Percentiles rank a stretch among this genome's conserved stretches.
Evolutionary conservation across 225 moss, liverwort and hornwort species (phyloP).

Genomic region (Takakia lepidozioides): DNA sequence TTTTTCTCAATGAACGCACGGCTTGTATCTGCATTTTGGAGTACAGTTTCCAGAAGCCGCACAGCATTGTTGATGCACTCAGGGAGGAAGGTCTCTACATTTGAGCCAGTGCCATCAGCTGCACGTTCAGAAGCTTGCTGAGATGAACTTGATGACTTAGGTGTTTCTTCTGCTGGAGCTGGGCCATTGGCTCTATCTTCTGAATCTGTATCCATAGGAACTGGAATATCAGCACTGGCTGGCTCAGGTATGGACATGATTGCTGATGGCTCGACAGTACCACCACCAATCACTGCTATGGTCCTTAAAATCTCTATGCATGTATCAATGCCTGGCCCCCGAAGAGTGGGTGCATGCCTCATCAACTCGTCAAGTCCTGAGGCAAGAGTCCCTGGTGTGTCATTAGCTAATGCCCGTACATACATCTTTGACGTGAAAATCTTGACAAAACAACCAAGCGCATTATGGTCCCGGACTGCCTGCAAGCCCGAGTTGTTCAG

Average conservation of each 20-base stretch:
- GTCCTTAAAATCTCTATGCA: constrained; percentile 94
- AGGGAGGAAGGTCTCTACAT: constrained; percentile 63
- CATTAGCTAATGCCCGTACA: constrained; percentile 85
- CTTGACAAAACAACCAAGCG: constrained; percentile 88
- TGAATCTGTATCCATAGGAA: constrained; percentile 94
- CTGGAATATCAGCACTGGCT: constrained; percentile 51
- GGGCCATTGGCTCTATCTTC: constrained; percentile 43
- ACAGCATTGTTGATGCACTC: constrained; percentile 96
- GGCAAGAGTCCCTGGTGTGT: constrained; percentile 95
- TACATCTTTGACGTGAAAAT: constrained; percentile 91
- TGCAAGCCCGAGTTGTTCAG: constrained; percentile 81
- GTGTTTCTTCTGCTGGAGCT: constrained; percentile 19
- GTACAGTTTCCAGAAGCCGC: constrained; percentile 79
- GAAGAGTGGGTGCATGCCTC: constrained; percentile 86
- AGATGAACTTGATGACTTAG: constrained; percentile 36
- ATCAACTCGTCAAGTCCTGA: constrained; percentile 94
- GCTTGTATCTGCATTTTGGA: constrained; percentile 94
- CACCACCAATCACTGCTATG: constrained; percentile 80
- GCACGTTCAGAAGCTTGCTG: constrained; percentile 45
- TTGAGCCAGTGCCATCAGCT: constrained; percentile 42
- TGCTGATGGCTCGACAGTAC: constrained; percentile 31
- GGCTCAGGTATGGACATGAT: constrained; percentile 24
- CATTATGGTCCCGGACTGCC: constrained; percentile 89
- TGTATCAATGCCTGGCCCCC: constrained; percentile 91
- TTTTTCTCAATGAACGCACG: constrained; percentile 95